Evolutionary conservation across 345 rosid species (phyloP).

Genomic region (Salix exigua): DNA sequence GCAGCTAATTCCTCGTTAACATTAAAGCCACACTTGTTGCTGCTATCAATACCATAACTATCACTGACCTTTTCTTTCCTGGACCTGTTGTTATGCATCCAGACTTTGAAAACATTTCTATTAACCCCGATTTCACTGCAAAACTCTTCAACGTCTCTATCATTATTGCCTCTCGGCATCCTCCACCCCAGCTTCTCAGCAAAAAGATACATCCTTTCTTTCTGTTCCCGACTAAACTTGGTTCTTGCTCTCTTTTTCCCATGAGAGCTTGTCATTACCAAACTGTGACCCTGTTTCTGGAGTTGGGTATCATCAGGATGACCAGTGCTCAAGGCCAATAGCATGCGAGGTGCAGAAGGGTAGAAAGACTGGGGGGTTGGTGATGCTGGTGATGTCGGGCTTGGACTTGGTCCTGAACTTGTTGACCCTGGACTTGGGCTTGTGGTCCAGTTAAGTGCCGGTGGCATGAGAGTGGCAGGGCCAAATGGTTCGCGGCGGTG

Average conservation of each 20-base stretch:
- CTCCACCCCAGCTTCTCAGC: slow-evolving; percentile 78
- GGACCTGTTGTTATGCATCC: slow-evolving; percentile 83
- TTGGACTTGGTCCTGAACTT: slow-evolving; percentile 27
- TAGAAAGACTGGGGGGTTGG: slow-evolving; percentile 58
- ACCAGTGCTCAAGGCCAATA: slow-evolving; percentile 47
- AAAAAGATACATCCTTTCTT: slow-evolving; percentile 55
- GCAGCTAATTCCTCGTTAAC: neutral
- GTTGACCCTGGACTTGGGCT: slow-evolving; percentile 33
- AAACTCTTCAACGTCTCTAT: slow-evolving; percentile 43
- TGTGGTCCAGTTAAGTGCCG: slow-evolving; percentile 25
- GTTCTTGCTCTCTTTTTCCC: slow-evolving; percentile 61
- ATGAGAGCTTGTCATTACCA: slow-evolving; percentile 18
- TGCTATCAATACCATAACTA: slow-evolving; percentile 6
- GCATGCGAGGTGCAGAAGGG: slow-evolving; percentile 61
- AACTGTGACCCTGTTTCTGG: slow-evolving; percentile 7
- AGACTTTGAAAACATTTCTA: slow-evolving; percentile 70
- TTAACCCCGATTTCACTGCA: slow-evolving; percentile 58
- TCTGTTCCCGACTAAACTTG: slow-evolving; percentile 64
- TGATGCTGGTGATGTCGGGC: slow-evolving; percentile 46
- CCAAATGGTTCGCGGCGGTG: slow-evolving; percentile 58
- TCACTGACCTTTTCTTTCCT: slow-evolving; percentile 34
- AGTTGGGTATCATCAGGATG: slow-evolving; percentile 31
- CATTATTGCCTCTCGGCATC: slow-evolving; percentile 48
- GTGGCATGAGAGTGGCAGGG: slow-evolving; percentile 9
- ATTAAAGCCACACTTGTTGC: neutral